phyloP scores from a whole-genome alignment of 2,329 filamentous ascomycete species.

The Botrytis sinoallii region DNA sequence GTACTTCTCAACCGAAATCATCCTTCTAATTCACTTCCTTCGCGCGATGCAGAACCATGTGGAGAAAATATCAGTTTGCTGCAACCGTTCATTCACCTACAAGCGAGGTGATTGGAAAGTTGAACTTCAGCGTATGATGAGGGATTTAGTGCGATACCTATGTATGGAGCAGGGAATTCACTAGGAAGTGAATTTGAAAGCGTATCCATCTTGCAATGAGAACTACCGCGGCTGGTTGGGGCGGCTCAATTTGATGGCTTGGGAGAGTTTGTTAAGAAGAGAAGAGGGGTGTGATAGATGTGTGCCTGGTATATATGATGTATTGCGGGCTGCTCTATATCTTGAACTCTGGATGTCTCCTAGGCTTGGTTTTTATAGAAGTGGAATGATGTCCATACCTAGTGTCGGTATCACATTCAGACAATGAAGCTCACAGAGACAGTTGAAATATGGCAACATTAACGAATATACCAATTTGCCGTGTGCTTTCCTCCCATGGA shows the following conservation, averaged over 20 bases:
- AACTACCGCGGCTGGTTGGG: background rate
- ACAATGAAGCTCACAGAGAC: background rate
- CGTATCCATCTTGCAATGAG: background rate
- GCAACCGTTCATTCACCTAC: background rate
- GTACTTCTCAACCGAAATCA: background rate
- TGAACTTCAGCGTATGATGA: background rate
- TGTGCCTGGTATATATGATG: background rate
- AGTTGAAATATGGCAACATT: fast-evolving
- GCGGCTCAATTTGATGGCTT: background rate
- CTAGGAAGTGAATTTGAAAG: background rate
- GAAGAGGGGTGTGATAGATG: background rate
- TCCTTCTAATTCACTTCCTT: background rate
- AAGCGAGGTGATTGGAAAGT: background rate
- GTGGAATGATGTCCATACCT: background rate
- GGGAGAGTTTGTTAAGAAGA: background rate
- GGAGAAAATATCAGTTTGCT: background rate
- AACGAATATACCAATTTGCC: background rate
- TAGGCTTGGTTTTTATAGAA: background rate
- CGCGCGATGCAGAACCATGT: fast-evolving
- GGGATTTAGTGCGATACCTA: background rate
- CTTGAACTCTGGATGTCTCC: background rate
- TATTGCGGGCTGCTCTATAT: background rate
- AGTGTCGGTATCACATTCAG: background rate
- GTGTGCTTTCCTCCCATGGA: background rate
- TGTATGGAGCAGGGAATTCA: background rate